phyloP scores from a whole-genome alignment of 2,329 filamentous ascomycete species.

The Fusarium subglutinans region DNA sequence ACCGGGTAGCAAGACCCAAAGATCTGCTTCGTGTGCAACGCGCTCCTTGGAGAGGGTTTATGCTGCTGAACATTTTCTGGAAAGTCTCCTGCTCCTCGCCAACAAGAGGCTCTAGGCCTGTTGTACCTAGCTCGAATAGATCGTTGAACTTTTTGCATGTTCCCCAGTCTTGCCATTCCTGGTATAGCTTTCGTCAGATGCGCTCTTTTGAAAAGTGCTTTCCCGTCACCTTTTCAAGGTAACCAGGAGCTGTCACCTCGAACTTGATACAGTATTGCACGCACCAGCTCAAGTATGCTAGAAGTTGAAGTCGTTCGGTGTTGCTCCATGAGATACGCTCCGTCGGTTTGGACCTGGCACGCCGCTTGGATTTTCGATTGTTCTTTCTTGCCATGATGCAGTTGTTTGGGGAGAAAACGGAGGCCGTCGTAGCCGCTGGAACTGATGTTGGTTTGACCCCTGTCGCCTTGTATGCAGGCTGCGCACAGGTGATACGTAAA shows the following conservation, averaged over 20 bases:
- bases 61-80: no score
- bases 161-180: neutral
- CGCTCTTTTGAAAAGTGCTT: neutral
- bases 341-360: neutral
- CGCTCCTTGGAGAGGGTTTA: fast-evolving
- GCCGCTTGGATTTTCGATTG: neutral
- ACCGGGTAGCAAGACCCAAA: fast-evolving
- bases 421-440: fast-evolving
- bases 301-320: neutral
- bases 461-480: neutral
- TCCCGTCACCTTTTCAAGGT: neutral
- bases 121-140: neutral
- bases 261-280: neutral
- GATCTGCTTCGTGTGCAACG: neutral
- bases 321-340: fast-evolving
- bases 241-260: neutral
- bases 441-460: fast-evolving
- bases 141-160: neutral
- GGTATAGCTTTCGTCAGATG: neutral
- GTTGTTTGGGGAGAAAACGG: fast-evolving
- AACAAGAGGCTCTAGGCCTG: fast-evolving
- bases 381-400: neutral
- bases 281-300: slow-evolving; percentile 1
- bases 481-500: neutral
- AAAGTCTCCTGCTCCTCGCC: neutral